Conservation (phyloP, 192 early-diverging fungal species). For the Coemansia sp. region DNA sequence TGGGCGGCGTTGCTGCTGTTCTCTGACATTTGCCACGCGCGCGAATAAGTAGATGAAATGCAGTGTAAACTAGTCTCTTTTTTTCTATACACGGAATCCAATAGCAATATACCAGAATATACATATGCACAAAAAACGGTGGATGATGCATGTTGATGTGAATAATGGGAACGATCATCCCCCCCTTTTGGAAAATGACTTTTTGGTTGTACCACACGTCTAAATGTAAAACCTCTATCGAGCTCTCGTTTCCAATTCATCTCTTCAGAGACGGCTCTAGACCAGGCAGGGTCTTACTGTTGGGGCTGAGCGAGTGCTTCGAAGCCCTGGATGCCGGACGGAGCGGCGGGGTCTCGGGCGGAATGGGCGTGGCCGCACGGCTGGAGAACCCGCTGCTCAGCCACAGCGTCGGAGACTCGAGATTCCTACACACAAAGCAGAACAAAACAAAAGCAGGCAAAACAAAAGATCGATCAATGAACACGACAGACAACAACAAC, state of each 20-base stretch:
- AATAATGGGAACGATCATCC: too few species aligned
- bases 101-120: too few species aligned
- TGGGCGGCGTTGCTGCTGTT: not conserved
- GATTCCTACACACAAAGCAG: conserved; percentile 21
- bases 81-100: too few species aligned
- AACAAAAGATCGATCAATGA: too few species aligned
- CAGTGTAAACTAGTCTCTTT: too few species aligned
- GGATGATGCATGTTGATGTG: not conserved
- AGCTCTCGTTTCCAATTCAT: not conserved
- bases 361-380: conserved; percentile 27
- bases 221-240: not conserved
- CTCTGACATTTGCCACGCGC: not conserved
- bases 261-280: conserved; percentile 20
- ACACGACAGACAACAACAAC: too few species aligned
- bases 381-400: conserved; percentile 27
- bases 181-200: too few species aligned
- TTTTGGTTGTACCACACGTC: too few species aligned
- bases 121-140: not conserved
- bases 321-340: conserved; percentile 15
- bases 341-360: conserved; percentile 23
- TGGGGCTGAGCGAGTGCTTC: conserved; percentile 33
- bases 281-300: conserved; percentile 2
- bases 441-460: not conserved
- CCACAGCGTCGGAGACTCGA: conserved; percentile 13
- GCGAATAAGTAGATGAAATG: too few species aligned